Percentiles rank a stretch among this genome's conserved stretches.
Evolutionary conservation across 1,284 basidiomycete genomes (phyloP).

Genomic region (Cerioporus squamosus): DNA sequence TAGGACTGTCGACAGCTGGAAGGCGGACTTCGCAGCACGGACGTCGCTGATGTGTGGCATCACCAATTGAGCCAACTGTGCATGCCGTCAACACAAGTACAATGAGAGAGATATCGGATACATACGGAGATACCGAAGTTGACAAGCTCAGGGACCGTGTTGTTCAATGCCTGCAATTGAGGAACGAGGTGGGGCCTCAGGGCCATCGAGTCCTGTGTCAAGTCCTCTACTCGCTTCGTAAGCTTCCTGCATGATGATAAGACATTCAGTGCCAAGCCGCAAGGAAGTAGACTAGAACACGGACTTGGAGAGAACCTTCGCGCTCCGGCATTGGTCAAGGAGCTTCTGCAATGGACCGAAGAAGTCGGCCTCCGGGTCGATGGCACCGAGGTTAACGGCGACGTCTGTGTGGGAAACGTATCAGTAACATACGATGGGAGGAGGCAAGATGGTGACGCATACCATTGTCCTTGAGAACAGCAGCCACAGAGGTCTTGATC

Average conservation of each 20-base stretch:
- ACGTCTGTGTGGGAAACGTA: conserved; percentile 55
- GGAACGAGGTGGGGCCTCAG: conserved; percentile 73
- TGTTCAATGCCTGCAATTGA: conserved; percentile 73
- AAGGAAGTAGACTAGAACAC: conserved; percentile 27
- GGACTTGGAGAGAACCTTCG: conserved; percentile 82
- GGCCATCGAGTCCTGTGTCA: conserved; percentile 72
- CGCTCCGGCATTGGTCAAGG: conserved; percentile 79
- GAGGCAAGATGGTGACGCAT: neutral
- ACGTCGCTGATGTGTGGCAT: conserved; percentile 81
- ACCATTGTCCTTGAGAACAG: conserved; percentile 80
- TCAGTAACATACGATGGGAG: too few relatives aligned
- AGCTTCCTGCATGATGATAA: conserved; percentile 67
- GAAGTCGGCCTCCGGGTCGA: conserved; percentile 73
- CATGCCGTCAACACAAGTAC: neutral
- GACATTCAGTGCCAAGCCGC: neutral
- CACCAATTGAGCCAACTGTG: conserved; percentile 84
- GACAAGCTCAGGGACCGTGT: conserved; percentile 78
- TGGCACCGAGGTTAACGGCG: conserved; percentile 70
- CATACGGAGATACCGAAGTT: conserved; percentile 88
- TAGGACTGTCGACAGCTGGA: conserved; percentile 76
- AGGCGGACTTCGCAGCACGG: conserved; percentile 73
- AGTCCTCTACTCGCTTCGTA: conserved; percentile 80
- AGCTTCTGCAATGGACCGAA: conserved; percentile 83
- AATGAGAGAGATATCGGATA: conserved; percentile 6
- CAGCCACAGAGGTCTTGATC: conserved; percentile 82